Evolutionary conservation across 345 rosid genomes (phyloP), one percentile per base, ranked within the genome.

Genomic region (Eutrema japonicum): DNA sequence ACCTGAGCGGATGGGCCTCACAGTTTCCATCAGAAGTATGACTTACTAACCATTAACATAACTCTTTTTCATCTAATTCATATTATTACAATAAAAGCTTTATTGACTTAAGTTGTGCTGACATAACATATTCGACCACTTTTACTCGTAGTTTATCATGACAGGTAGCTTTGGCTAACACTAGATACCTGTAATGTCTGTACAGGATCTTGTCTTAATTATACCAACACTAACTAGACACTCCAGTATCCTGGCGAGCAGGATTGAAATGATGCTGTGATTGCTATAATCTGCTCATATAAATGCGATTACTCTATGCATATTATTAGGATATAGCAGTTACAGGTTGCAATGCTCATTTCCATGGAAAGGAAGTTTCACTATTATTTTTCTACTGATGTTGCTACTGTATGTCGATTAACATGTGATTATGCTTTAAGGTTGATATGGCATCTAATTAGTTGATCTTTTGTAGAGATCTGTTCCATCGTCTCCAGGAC

Each of bases 1-100:
- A 92, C 81, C 61, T 85, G 92, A 89, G 85, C 52, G 87, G 92
- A 85, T 88, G 97, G 97, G 81, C 96, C 63, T 84, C 99, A 66
- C 94, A 87, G 48, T 89, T 92, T 85, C 97, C 90, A 85, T 90
- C 99, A 85, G 99, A 95, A 88, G 99, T 92, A 95, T 77, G 97
- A 85, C 86, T 16, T 89, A 85, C 96, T 95, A 90, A 90, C 91
- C 85, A 83, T 90, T 95, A 90, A 95, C 99, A 88, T 88, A 90
- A 94, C 96, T 88, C 70, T 81, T 77, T 4, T 79, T 75, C 77
- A 71, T 91, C 89, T 88, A 84, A 83, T 85, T 85, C 80, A 16
- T 88, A 75, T 77, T 83, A 65, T 66, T 80, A 77, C 64, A 48
- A 67, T 79, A 66, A 76, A 80, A 83, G 78, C 66, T 83, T 84